These are phyloP conservation scores for Samsoniella hepiali DNA, from an alignment of 2,329 filamentous ascomycete genomes.

Conservation along the genomic window DNA sequence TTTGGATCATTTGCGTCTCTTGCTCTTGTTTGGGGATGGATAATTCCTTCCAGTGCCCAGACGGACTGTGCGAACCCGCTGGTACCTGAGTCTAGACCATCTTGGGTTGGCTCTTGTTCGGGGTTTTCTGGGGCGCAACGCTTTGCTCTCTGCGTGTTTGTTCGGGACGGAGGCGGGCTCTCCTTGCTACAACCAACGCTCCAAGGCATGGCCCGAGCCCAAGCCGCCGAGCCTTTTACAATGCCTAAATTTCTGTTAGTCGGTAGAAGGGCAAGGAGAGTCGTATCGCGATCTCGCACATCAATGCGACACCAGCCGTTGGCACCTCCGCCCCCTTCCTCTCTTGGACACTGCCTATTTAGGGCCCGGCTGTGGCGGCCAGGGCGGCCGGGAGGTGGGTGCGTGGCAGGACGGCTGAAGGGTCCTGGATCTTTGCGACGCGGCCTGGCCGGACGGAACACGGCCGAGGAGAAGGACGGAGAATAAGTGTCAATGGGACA, in stretches of 20 bases:
- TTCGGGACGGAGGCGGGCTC: background rate
- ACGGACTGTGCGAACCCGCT: background rate
- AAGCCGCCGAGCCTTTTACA: background rate
- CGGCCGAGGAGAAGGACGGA: background rate
- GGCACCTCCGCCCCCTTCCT: background rate
- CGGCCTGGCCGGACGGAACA: background rate
- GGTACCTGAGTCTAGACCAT: conserved; percentile 13
- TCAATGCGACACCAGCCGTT: background rate
- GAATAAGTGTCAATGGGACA: background rate
- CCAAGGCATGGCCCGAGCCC: background rate
- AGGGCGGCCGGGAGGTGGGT: background rate
- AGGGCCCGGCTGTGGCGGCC: background rate
- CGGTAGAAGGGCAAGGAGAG: background rate
- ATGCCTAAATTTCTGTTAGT: background rate
- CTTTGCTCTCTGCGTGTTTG: background rate
- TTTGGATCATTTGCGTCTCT: background rate
- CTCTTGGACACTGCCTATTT: background rate
- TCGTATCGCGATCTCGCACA: conserved; percentile 1
- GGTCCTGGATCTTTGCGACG: background rate
- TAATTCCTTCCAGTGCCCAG: background rate
- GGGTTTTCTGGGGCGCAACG: background rate
- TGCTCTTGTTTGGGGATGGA: background rate
- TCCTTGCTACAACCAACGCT: conserved; percentile 10
- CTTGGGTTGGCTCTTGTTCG: background rate
- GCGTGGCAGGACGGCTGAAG: background rate